Base-by-base conservation (phyloP, 768 basidiomycete genomes). In the Russula sp. region DNA sequence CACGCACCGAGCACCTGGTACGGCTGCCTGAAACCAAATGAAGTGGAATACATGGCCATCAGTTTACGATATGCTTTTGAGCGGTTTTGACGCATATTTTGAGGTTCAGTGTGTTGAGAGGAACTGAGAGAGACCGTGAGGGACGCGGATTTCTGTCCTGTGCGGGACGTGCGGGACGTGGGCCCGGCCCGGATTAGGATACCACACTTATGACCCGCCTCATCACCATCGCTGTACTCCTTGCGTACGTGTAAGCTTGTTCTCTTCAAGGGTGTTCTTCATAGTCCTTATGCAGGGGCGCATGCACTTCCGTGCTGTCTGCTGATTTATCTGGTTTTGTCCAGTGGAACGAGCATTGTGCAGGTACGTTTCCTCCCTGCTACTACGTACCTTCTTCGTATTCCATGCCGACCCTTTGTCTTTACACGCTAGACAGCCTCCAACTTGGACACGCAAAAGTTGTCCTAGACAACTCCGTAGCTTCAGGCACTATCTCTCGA, bases 31-130 rank as follows among this genome's bases (percentile, higher is more conserved):
- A 98, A 98, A 7, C 89, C 89, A 73, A 98, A 98, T 2, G 86
- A 80, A 72, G 88, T 81, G 63, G 80, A 83, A 72, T 98, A 98
- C 52, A 95, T 76, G 16, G 85, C 81, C 95, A 99, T 98, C 56
- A 96, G 88, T 71, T 93, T 93, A 66, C 88, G 83, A 75, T 98
- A 98, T 0, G 87, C 83, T 74, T 99, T 99, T 32, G 94, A 93
- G 71, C 97, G 82, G 75, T 92, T 97, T 76, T 97, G 93, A 58
- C 94, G 81, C 97, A 99, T 99, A 41, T 67, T 72, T 59, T 22
- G 5, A 10, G 6, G 35, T 10, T 53, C 49, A 6, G 18, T 1
- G 22, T 50, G 49, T 7, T 39, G 35, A 43, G n/a, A 34, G 14
- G 47, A 25, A 42, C 10, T 10, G 38, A 39, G 38, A 11, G 11